phyloP scores from a whole-genome alignment of 495 filamentous ascomycete species.

The Aspergillus ellipticus region DNA sequence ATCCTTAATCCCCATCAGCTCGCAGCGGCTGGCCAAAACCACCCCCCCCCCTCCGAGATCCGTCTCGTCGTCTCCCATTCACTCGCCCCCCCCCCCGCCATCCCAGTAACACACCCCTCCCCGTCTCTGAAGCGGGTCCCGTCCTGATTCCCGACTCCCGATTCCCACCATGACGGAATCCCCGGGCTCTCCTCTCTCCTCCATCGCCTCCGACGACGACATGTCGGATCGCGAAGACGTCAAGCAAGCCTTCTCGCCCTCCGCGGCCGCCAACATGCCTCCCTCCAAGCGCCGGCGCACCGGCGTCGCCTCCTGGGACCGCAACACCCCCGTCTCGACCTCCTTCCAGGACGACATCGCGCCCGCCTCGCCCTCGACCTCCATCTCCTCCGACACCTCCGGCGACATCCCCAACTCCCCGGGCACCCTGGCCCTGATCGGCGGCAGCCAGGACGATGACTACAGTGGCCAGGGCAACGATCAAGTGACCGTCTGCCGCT shows the following conservation, averaged over 20 bases:
- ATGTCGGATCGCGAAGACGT: conserved; percentile 47
- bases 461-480: conserved; percentile 73
- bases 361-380: conserved; percentile 43
- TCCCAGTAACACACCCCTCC: background rate
- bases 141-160: background rate
- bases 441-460: conserved; percentile 63
- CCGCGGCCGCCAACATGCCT: conserved; percentile 43
- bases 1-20: no score
- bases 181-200: conserved; percentile 49
- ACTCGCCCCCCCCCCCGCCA: background rate
- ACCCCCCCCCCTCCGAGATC: no score
- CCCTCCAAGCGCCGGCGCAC: conserved; percentile 51
- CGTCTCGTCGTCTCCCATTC: no score
- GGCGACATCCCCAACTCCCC: conserved; percentile 64
- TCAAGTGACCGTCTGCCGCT: conserved; percentile 84
- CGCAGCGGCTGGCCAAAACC: no score
- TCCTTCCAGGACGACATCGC: conserved; percentile 36
- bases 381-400: conserved; percentile 83
- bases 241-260: conserved; percentile 43
- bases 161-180: conserved; percentile 43
- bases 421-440: conserved; percentile 39
- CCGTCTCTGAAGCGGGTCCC: background rate
- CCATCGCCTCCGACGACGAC: conserved; percentile 47
- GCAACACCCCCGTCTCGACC: conserved; percentile 46
- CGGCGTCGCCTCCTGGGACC: conserved; percentile 46